A percentile compares a stretch with the other conserved stretches of the same genome.
These are phyloP conservation scores for Nemania sp. DNA, from an alignment of 2,329 filamentous ascomycete species.

Conservation along the genomic window DNA sequence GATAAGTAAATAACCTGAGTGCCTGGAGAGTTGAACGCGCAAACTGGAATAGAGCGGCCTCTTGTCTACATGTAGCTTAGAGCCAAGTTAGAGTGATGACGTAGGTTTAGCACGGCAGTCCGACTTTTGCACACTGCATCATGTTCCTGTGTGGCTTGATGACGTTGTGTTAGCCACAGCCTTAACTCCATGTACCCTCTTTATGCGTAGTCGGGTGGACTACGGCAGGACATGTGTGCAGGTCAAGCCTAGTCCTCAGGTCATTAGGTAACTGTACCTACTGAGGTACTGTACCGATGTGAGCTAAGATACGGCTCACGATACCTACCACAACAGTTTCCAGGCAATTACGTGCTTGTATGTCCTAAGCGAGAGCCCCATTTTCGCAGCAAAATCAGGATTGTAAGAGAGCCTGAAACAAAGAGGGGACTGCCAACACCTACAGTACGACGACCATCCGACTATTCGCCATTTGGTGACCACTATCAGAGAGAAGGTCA, in stretches of 20 bases:
- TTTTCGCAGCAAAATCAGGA: background rate
- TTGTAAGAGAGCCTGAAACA: no score
- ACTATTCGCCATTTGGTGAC: no score
- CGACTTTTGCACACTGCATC: conserved; percentile 3
- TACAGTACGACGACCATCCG: no score
- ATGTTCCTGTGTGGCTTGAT: conserved; percentile 17
- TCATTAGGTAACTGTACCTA: no score
- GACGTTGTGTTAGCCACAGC: conserved; percentile 19
- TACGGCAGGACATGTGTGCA: no score
- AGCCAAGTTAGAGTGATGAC: conserved; percentile 18
- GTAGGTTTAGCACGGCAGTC: conserved; percentile 1
- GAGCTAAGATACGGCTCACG: background rate
- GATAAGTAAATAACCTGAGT: no score
- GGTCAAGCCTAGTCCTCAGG: background rate
- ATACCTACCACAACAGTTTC: background rate
- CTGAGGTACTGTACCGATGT: background rate
- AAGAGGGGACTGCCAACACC: no score
- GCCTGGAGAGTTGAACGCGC: no score
- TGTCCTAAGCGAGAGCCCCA: background rate
- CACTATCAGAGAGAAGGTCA: no score
- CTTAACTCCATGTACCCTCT: background rate
- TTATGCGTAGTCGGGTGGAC: no score
- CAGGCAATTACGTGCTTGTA: background rate
- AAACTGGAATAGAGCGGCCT: no score
- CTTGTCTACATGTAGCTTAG: background rate